These are phyloP conservation scores for Gastroboletus turbinatus DNA, from an alignment of 1,284 basidiomycete genomes.

Conservation along the genomic window DNA sequence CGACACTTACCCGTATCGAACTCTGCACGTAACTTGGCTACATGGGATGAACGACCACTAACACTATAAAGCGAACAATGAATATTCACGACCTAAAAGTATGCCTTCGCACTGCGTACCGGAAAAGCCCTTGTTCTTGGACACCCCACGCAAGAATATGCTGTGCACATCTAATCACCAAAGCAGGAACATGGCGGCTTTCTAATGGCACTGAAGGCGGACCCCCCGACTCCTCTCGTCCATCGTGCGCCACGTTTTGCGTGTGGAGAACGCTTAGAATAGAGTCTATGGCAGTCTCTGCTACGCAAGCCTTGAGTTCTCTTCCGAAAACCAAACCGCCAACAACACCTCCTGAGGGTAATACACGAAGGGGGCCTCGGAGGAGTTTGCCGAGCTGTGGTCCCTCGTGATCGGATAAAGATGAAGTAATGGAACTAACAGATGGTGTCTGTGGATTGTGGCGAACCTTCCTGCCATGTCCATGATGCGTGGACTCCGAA, in stretches of 20 bases:
- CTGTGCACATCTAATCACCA: slow-evolving; percentile 77
- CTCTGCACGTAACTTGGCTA: slow-evolving; percentile 70
- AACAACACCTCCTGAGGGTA: slow-evolving; percentile 32
- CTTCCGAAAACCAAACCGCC: slow-evolving; percentile 66
- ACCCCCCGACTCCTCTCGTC: slow-evolving; percentile 23
- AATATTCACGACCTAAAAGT: slow-evolving; percentile 1
- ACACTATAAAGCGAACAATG: slow-evolving; percentile 46
- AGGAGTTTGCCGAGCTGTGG: slow-evolving; percentile 56
- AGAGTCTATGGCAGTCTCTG: slow-evolving; percentile 55
- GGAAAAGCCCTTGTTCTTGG: slow-evolving; percentile 81
- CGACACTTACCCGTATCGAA: slow-evolving; percentile 74
- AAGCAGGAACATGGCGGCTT: slow-evolving; percentile 61
- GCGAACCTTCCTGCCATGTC: slow-evolving; percentile 37
- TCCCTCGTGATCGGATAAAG: slow-evolving; percentile 56
- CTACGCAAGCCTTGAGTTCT: slow-evolving; percentile 55
- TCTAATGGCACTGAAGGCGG: slow-evolving; percentile 44
- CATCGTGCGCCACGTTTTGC: slow-evolving; percentile 18
- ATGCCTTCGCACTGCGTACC: slow-evolving; percentile 44
- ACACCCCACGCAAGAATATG: slow-evolving; percentile 79
- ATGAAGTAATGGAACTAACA: slow-evolving; percentile 49
- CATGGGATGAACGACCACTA: slow-evolving; percentile 73
- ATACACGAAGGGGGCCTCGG: slow-evolving; percentile 49
- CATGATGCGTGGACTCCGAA: slow-evolving; percentile 17
- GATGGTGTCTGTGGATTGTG: slow-evolving; percentile 60
- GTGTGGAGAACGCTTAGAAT: slow-evolving; percentile 19